Conservation (phyloP, 352 stramenopile genomes). For the Pythium aquatile region DNA sequence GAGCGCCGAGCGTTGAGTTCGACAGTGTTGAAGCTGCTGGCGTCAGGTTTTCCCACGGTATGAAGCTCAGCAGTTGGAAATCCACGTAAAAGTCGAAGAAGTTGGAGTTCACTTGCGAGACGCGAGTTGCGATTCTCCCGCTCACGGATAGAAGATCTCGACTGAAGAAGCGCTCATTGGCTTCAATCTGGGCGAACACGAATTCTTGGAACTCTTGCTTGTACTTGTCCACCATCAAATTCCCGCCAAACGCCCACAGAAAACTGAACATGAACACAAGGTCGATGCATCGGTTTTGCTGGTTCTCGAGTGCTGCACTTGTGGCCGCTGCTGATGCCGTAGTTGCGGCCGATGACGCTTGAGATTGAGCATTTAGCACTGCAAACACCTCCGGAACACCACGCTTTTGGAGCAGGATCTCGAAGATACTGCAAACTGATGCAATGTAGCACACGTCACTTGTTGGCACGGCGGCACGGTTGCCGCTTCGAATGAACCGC, state of each 20-base stretch:
- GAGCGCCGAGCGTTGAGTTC: neutral
- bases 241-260: conserved; percentile 70
- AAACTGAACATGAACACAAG: conserved; percentile 72
- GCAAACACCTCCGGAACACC: conserved; percentile 41
- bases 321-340: conserved; percentile 25
- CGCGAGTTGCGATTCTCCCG: conserved; percentile 48
- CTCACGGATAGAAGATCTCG: conserved; percentile 49
- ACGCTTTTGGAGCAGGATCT: conserved; percentile 46
- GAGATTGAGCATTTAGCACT: neutral
- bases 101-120: conserved; percentile 49
- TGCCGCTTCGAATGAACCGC: conserved; percentile 37
- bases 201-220: conserved; percentile 54
- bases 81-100: conserved; percentile 73
- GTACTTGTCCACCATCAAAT: conserved; percentile 36
- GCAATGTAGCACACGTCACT: conserved; percentile 54
- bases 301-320: conserved; percentile 35
- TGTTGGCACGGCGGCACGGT: conserved; percentile 41
- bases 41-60: conserved; percentile 45
- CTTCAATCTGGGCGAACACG: conserved; percentile 37
- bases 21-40: neutral
- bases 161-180: conserved; percentile 50
- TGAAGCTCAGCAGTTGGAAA: conserved; percentile 60
- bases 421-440: conserved; percentile 57
- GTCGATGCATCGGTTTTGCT: conserved; percentile 58
- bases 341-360: conserved; percentile 18